A percentile compares a stretch with the other conserved stretches of the same genome.
phyloP scores from a whole-genome alignment of 202 grass and related monocot species.

The Cymbopogon flexuosus region DNA sequence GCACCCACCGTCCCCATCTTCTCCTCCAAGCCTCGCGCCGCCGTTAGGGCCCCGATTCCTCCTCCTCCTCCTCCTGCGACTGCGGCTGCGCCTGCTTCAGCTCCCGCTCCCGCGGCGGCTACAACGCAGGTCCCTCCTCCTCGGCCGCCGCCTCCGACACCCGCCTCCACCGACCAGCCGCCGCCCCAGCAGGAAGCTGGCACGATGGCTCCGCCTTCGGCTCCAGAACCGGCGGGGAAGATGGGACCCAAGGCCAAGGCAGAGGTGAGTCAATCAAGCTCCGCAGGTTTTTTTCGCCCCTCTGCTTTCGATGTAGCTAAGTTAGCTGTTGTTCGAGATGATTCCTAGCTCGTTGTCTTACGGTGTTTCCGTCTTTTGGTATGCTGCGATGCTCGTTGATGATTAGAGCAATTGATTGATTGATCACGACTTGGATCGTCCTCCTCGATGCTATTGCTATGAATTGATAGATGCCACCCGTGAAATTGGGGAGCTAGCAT shows the following conservation, averaged over 20 bases:
- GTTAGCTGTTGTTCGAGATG: neutral
- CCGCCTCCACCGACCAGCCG: neutral
- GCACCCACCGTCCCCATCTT: conserved; percentile 23
- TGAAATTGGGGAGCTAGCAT: neutral
- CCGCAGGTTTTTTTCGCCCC: too few species aligned
- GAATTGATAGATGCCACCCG: neutral
- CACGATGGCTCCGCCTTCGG: neutral
- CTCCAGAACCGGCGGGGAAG: neutral
- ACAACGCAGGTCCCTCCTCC: neutral
- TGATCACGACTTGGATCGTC: neutral
- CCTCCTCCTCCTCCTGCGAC: neutral
- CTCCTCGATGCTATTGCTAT: too few species aligned
- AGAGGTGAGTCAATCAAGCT: conserved; percentile 28
- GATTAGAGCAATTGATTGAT: neutral
- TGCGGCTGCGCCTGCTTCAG: neutral
- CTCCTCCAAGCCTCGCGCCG: conserved; percentile 20
- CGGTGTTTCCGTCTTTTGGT: neutral
- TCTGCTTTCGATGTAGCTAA: neutral
- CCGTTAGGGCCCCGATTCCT: neutral
- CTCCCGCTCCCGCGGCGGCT: neutral
- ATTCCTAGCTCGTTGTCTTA: neutral
- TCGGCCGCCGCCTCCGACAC: neutral
- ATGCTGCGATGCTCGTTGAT: neutral
- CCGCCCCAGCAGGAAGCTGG: neutral
- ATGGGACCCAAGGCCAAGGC: neutral